These are phyloP conservation scores for Botrytis elliptica DNA, from an alignment of 2,329 filamentous ascomycete genomes.

Conservation along the genomic window DNA sequence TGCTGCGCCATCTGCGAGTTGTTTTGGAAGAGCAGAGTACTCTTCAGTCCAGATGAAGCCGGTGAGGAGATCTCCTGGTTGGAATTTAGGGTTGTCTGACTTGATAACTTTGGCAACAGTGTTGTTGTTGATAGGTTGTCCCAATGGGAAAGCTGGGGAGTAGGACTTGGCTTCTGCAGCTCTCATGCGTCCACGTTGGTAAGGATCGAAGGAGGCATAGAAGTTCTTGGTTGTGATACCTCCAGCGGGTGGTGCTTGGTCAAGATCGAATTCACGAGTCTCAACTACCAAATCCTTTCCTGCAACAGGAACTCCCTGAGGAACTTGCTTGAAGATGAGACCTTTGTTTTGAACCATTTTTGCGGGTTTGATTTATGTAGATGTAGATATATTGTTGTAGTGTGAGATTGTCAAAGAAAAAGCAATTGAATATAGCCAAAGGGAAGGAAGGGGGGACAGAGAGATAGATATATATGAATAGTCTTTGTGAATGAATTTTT, in stretches of 20 bases:
- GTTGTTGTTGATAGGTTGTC: slow-evolving; percentile 62
- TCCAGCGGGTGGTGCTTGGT: slow-evolving; percentile 58
- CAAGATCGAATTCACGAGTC: slow-evolving; percentile 63
- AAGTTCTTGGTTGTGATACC: slow-evolving; percentile 69
- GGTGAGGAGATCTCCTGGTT: slow-evolving; percentile 64
- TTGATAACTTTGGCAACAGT: slow-evolving; percentile 69
- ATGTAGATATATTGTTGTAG: not conserved
- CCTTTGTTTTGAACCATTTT: slow-evolving; percentile 64
- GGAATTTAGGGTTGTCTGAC: slow-evolving; percentile 62
- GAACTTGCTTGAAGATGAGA: slow-evolving; percentile 70
- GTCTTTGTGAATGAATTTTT: not conserved
- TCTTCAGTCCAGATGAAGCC: slow-evolving; percentile 62
- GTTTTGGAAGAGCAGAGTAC: slow-evolving; percentile 57
- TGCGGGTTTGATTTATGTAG: slow-evolving; percentile 20
- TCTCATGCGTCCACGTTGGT: slow-evolving; percentile 80
- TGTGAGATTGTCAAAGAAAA: not conserved
- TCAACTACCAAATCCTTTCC: slow-evolving; percentile 72
- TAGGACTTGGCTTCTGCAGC: slow-evolving; percentile 64
- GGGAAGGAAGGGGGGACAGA: not conserved
- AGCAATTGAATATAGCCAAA: slow-evolving; percentile 7
- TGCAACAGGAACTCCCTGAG: slow-evolving; percentile 63
- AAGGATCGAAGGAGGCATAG: slow-evolving; percentile 73
- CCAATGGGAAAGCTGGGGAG: slow-evolving; percentile 58
- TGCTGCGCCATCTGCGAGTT: slow-evolving; percentile 43
- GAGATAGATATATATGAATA: not conserved